These are phyloP conservation scores for Diutina rugosa DNA, from an alignment of 1,139 yeast genomes.

Conservation along the genomic window DNA sequence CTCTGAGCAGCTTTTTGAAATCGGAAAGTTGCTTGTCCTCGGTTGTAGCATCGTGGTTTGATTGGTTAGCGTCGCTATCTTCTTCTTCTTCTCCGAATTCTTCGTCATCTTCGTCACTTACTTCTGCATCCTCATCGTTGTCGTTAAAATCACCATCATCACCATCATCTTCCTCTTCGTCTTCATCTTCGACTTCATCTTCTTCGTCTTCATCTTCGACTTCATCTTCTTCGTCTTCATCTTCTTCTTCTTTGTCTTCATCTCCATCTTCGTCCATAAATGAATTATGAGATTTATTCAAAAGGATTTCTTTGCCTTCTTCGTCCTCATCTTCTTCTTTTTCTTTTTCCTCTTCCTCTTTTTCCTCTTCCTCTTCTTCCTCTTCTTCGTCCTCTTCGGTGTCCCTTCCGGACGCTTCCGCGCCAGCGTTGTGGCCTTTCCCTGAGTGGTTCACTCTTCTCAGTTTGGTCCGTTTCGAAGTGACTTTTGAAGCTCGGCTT, in stretches of 20 bases:
- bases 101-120: neutral
- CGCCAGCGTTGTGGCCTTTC: slow-evolving; percentile 4
- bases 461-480: slow-evolving; percentile 8
- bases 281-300: neutral
- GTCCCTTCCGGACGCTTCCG: slow-evolving; percentile 5
- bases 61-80: neutral
- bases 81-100: neutral
- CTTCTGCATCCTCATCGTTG: neutral
- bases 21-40: neutral
- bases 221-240: too few species aligned
- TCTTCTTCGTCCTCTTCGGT: slow-evolving; percentile 1
- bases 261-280: neutral
- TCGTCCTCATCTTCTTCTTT: slow-evolving; percentile 5
- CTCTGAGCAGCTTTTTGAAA: neutral
- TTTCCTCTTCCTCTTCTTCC: neutral
- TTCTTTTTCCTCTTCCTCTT: slow-evolving; percentile 5
- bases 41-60: neutral
- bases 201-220: too few species aligned
- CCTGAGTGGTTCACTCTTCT: slow-evolving; percentile 2
- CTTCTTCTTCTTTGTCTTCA: neutral
- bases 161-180: too few species aligned
- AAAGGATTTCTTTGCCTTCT: neutral
- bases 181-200: too few species aligned
- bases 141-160: neutral
- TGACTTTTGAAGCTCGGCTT: slow-evolving; percentile 12